A percentile compares a stretch with the other conserved stretches of the same genome.
Conservation (phyloP, 2,329 filamentous ascomycete species). For the Alternaria longipes region DNA sequence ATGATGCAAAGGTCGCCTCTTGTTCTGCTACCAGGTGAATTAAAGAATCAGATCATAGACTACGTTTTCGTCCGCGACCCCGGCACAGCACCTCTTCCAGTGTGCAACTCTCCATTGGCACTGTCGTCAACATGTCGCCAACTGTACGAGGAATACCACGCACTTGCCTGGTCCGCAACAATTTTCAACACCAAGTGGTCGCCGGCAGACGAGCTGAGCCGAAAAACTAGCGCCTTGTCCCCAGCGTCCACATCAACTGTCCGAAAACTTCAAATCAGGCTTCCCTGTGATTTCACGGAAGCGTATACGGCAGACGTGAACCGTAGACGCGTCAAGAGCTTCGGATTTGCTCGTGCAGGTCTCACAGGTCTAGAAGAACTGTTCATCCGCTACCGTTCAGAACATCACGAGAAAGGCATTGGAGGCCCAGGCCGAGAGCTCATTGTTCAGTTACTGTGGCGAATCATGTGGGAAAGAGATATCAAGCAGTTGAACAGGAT, state of each 20-base stretch:
- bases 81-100: conserved; percentile 13
- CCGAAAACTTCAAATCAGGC: conserved; percentile 21
- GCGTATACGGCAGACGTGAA: conserved; percentile 10
- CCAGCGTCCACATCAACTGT: conserved; percentile 5
- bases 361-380: conserved; percentile 26
- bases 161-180: conserved; percentile 20
- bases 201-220: conserved; percentile 2
- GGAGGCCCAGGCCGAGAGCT: conserved; percentile 8
- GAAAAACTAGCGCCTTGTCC: conserved; percentile 6
- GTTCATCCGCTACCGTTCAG: conserved; percentile 19
- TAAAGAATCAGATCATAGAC: conserved; percentile 28
- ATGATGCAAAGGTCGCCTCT: conserved; percentile 11
- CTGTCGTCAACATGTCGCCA: conserved; percentile 30
- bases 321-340: conserved; percentile 13
- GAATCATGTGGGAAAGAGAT: conserved; percentile 20
- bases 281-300: neutral
- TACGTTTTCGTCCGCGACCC: conserved; percentile 22
- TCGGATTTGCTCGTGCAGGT: conserved; percentile 21
- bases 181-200: conserved; percentile 20
- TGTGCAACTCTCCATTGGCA: conserved; percentile 23
- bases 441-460: conserved; percentile 24
- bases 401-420: conserved; percentile 2
- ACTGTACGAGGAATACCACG: conserved; percentile 24
- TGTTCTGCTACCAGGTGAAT: conserved; percentile 27
- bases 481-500: conserved; percentile 22